Evolutionary conservation across 768 basidiomycete species (phyloP).

Genomic region (Mycena maculata): DNA sequence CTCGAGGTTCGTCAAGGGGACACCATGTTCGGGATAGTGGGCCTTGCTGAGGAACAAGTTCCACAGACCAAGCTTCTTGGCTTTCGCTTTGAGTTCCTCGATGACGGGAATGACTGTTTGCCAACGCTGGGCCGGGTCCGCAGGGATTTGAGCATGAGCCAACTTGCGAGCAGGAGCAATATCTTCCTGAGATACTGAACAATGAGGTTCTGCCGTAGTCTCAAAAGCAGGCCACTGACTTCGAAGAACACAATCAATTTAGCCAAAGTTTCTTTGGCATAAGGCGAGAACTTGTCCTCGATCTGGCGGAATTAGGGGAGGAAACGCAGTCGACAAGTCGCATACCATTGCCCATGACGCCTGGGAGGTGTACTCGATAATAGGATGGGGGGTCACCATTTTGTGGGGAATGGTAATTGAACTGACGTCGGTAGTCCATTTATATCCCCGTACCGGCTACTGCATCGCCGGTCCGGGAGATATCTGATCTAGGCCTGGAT

Average conservation of each 20-base stretch:
- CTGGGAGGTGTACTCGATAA: constrained; percentile 82
- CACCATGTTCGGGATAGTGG: constrained; percentile 91
- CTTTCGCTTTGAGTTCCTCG: constrained; percentile 87
- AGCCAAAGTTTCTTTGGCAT: constrained; percentile 86
- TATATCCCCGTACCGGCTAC: constrained; percentile 19
- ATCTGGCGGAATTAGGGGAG: constrained; percentile 56
- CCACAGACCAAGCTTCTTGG: constrained; percentile 92
- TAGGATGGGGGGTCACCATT: constrained; percentile 74
- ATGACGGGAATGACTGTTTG: constrained; percentile 84
- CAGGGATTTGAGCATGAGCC: constrained; percentile 85
- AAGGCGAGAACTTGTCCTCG: constrained; percentile 93
- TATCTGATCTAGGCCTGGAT: not conserved
- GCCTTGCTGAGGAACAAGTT: constrained; percentile 96
- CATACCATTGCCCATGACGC: constrained; percentile 88
- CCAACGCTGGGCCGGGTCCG: constrained; percentile 82
- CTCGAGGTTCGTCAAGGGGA: constrained; percentile 94
- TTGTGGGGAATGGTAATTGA: constrained; percentile 16
- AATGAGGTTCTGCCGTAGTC: not conserved
- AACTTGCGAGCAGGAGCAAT: constrained; percentile 83
- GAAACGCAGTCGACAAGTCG: not conserved
- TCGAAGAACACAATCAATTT: constrained; percentile 89
- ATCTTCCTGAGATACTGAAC: constrained; percentile 72
- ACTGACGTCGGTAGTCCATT: not conserved
- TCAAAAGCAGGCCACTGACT: constrained; percentile 53
- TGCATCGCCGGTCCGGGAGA: not conserved